Evolutionary conservation across 108 stramenopile species (phyloP).

Genomic region (Conticribra weissflogii): DNA sequence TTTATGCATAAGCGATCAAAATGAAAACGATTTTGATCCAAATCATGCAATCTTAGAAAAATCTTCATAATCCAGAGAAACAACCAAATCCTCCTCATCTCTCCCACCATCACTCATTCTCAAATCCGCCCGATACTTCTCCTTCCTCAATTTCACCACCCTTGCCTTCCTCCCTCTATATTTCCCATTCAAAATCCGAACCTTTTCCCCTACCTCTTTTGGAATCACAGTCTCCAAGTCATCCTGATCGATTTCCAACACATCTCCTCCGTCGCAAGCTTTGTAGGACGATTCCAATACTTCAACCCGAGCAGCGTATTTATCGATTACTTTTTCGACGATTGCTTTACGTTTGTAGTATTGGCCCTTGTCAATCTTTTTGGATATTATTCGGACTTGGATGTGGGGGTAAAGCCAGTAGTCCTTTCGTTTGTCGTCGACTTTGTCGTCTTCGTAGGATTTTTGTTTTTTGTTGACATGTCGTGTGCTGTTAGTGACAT

Average conservation of each 20-base stretch:
- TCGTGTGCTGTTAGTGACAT: background rate
- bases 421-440: constrained; percentile 39
- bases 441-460: background rate
- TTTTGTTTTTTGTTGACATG: constrained; percentile 10
- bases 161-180: constrained; percentile 68
- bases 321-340: constrained; percentile 71
- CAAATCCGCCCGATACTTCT: constrained; percentile 53
- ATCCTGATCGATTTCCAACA: constrained; percentile 80
- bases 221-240: constrained; percentile 91
- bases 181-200: constrained; percentile 75
- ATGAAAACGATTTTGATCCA: too few relatives aligned
- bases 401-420: constrained; percentile 83
- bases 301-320: constrained; percentile 70
- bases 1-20: background rate
- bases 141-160: constrained; percentile 58
- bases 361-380: constrained; percentile 71
- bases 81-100: constrained; percentile 49
- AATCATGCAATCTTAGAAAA: constrained; percentile 53
- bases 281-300: constrained; percentile 52
- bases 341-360: constrained; percentile 88
- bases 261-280: constrained; percentile 54
- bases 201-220: constrained; percentile 61
- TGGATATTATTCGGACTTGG: constrained; percentile 81
- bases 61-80: constrained; percentile 57
- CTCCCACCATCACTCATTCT: constrained; percentile 53